A percentile compares a stretch with the other conserved stretches of the same genome.
Conservation (phyloP, 805 yeast genomes). For the Spathaspora passalidarum region DNA sequence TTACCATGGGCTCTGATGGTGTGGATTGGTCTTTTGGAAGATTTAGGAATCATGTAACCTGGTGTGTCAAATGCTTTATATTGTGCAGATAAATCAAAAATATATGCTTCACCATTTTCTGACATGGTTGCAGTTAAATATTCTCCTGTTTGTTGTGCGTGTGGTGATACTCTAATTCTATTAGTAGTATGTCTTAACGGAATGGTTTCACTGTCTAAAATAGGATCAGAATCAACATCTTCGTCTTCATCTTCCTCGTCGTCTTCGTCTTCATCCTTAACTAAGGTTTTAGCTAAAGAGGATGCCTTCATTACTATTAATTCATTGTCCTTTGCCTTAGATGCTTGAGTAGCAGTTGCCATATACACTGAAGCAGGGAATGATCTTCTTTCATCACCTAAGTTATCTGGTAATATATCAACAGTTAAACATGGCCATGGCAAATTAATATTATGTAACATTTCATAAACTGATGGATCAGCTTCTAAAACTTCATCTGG, state of each 20-base stretch:
- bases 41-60: conserved; percentile 77
- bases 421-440: conserved; percentile 97
- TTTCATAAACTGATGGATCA: conserved; percentile 92
- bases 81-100: conserved; percentile 80
- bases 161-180: conserved; percentile 81
- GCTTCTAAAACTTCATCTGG: conserved; percentile 96
- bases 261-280: conserved; percentile 76
- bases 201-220: conserved; percentile 80
- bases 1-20: conserved; percentile 83
- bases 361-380: conserved; percentile 86
- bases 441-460: conserved; percentile 89
- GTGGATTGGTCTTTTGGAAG: conserved; percentile 74
- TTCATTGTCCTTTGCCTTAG: conserved; percentile 83
- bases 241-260: conserved; percentile 71
- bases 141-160: conserved; percentile 69
- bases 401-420: conserved; percentile 80
- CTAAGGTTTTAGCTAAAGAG: conserved; percentile 78
- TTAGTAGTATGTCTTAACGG: conserved; percentile 83
- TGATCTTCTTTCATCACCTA: conserved; percentile 84
- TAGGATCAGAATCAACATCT: conserved; percentile 68
- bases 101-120: conserved; percentile 85
- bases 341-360: conserved; percentile 93
- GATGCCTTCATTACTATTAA: conserved; percentile 79
- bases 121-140: conserved; percentile 83
- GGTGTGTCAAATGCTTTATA: conserved; percentile 83